These are phyloP conservation scores for Huntiella decipiens DNA, from an alignment of 2,329 filamentous ascomycete species.

Conservation along the genomic window DNA sequence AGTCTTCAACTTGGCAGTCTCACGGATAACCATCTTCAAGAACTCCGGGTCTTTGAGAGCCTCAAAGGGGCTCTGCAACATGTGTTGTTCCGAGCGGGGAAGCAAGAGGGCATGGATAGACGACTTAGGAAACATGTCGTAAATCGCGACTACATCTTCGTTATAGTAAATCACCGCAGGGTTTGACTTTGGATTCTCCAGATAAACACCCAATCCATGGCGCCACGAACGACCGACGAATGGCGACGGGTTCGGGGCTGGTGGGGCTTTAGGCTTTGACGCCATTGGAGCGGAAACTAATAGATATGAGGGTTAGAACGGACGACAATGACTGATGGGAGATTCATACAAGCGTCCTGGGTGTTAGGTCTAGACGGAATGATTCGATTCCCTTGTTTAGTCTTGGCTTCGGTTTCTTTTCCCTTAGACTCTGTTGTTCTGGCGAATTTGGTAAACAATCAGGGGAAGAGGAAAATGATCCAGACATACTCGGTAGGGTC, in stretches of 20 bases:
- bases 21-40: conserved; percentile 39
- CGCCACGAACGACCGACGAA: conserved; percentile 17
- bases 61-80: conserved; percentile 52
- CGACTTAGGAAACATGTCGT: conserved; percentile 73
- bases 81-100: conserved; percentile 45
- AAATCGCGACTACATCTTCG: conserved; percentile 53
- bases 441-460: neutral
- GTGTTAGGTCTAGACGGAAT: neutral
- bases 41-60: conserved; percentile 56
- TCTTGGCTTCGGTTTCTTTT: neutral
- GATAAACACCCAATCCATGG: conserved; percentile 49
- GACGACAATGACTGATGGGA: too few species aligned
- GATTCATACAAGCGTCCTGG: too few species aligned
- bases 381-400: neutral
- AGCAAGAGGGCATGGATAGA: conserved; percentile 76
- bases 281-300: conserved; percentile 1
- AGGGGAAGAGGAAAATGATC: neutral
- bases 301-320: neutral
- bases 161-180: conserved; percentile 48
- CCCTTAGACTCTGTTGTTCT: too few species aligned
- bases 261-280: neutral
- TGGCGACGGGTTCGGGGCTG: neutral
- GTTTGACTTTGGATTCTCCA: conserved; percentile 41
- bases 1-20: conserved; percentile 39
- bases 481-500: neutral